Percentiles rank a stretch among this genome's conserved stretches.
phyloP scores from a whole-genome alignment of 257 asterid genomes.

The Scutellaria barbata region DNA sequence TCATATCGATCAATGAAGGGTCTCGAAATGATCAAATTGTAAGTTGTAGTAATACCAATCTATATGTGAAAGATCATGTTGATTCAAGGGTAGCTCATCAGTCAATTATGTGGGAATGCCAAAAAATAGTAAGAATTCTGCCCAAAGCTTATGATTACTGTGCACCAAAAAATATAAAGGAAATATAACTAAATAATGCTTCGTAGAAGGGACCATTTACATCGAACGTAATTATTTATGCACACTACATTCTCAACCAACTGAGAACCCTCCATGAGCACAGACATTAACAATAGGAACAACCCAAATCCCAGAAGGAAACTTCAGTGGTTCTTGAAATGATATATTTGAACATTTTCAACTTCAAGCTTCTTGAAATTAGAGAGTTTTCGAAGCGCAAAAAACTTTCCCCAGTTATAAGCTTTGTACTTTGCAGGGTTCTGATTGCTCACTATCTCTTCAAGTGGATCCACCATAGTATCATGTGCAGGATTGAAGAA shows the following conservation, averaged over 20 bases:
- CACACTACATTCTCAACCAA: neutral
- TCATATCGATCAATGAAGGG: neutral
- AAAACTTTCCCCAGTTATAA: conserved; percentile 56
- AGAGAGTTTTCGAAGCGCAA: conserved; percentile 42
- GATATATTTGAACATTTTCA: conserved; percentile 53
- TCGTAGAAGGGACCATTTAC: neutral
- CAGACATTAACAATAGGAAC: neutral
- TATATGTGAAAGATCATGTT: too few species aligned
- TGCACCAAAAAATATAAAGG: too few species aligned
- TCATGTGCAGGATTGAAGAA: conserved; percentile 51
- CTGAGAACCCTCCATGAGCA: neutral
- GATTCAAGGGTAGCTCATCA: too few species aligned
- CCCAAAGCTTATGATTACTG: too few species aligned
- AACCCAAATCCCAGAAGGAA: neutral
- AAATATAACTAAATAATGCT: neutral
- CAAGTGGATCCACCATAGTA: conserved; percentile 48
- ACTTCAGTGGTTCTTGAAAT: conserved; percentile 47
- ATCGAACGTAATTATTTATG: neutral
- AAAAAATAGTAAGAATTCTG: too few species aligned
- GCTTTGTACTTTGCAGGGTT: conserved; percentile 49
- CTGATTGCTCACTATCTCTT: conserved; percentile 45
- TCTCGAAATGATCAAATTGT: neutral
- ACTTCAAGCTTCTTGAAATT: conserved; percentile 58
- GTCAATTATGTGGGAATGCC: too few species aligned
- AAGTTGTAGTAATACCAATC: too few species aligned